These are phyloP conservation scores for Calonectria pteridis DNA, from an alignment of 2,329 filamentous ascomycete species.

Conservation along the genomic window DNA sequence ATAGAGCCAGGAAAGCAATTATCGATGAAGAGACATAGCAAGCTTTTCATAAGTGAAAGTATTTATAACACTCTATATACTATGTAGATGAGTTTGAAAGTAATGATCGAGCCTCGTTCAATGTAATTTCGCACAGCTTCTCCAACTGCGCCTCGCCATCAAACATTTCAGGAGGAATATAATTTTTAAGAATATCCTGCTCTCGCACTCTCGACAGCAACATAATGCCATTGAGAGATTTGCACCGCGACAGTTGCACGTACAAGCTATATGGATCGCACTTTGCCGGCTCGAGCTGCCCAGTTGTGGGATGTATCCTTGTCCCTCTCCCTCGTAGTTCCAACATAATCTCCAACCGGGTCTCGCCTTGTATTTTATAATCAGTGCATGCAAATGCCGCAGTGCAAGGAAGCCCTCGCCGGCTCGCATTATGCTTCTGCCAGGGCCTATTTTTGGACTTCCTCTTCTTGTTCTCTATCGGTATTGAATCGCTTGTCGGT, in stretches of 20 bases:
- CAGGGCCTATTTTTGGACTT: slow-evolving; percentile 3
- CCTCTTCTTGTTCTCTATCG: too few relatives aligned
- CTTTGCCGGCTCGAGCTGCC: neutral
- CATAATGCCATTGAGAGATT: neutral
- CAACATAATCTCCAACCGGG: neutral
- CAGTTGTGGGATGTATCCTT: neutral
- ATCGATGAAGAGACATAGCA: too few relatives aligned
- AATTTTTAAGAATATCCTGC: neutral
- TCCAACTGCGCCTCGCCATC: too few relatives aligned
- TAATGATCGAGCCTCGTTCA: too few relatives aligned
- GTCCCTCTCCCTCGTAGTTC: neutral
- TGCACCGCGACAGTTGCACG: neutral
- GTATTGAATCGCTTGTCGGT: too few relatives aligned
- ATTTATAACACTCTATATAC: too few relatives aligned
- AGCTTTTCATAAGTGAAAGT: too few relatives aligned
- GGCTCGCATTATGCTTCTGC: neutral
- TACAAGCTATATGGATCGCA: slow-evolving; percentile 9
- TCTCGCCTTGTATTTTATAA: slow-evolving; percentile 14
- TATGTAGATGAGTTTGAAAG: too few relatives aligned
- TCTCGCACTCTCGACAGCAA: neutral
- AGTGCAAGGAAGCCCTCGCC: neutral
- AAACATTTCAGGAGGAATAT: too few relatives aligned
- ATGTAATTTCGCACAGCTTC: too few relatives aligned
- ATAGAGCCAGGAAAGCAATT: too few relatives aligned
- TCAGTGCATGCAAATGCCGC: slow-evolving; percentile 7